Conservation (phyloP, 495 filamentous ascomycete species). For the Trichocladium uniseriatum region DNA sequence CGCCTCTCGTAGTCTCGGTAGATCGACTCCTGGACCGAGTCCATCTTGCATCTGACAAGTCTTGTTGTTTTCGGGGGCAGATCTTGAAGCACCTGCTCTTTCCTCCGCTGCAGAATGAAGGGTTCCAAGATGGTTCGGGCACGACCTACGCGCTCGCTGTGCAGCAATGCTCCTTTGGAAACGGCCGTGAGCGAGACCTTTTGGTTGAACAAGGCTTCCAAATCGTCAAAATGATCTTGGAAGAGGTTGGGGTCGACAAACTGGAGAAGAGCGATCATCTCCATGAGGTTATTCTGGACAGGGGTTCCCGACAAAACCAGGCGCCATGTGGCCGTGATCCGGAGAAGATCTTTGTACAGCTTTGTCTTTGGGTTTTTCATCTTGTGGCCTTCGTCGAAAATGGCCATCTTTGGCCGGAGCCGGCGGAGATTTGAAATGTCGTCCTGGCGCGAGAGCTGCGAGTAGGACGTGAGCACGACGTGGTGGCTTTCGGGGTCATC, state of each 20-base stretch:
- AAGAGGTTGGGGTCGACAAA: slow-evolving; percentile 89
- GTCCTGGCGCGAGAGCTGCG: slow-evolving; percentile 32
- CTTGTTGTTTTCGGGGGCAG: slow-evolving; percentile 71
- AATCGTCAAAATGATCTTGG: slow-evolving; percentile 56
- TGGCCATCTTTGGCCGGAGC: slow-evolving; percentile 51
- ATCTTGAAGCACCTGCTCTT: slow-evolving; percentile 84
- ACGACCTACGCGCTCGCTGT: slow-evolving; percentile 71
- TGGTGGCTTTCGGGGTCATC: slow-evolving; percentile 57
- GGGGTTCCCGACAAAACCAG: slow-evolving; percentile 89
- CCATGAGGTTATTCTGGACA: slow-evolving; percentile 90
- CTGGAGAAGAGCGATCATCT: slow-evolving; percentile 75
- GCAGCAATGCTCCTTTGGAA: slow-evolving; percentile 66
- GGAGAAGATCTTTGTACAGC: slow-evolving; percentile 69
- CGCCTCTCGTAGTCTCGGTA: slow-evolving; percentile 47
- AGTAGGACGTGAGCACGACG: slow-evolving; percentile 85
- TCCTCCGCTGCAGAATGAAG: slow-evolving; percentile 87
- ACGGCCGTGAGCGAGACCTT: slow-evolving; percentile 74
- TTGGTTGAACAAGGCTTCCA: slow-evolving; percentile 77
- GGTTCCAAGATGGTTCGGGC: slow-evolving; percentile 90
- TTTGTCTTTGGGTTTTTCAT: slow-evolving; percentile 78
- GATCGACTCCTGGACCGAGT: slow-evolving; percentile 54
- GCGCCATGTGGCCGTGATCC: slow-evolving; percentile 66
- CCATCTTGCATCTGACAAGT: slow-evolving; percentile 73
- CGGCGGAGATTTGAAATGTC: slow-evolving; percentile 32
- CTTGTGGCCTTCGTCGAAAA: slow-evolving; percentile 90